Base-by-base conservation (phyloP, 768 basidiomycete genomes). In the Amyloporia xantha region DNA sequence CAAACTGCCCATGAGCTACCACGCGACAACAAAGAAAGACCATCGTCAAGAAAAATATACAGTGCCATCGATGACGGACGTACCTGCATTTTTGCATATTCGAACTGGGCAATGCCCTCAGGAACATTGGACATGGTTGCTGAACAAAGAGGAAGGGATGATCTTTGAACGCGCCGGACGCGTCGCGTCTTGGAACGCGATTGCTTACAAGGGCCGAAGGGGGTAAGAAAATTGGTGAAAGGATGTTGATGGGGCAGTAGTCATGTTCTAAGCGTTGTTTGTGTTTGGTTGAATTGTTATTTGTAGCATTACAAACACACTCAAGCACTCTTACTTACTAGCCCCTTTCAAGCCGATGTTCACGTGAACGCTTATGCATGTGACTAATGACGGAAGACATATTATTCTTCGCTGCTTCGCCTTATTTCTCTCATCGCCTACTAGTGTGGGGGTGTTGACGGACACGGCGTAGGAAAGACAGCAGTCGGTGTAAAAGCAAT, bases 1-100 rank as follows among this genome's bases (percentile, higher is more conserved):
- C 54, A 88, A 70, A 57, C 76, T 74, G 25, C 67, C 62, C 27
- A 75, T 72, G 63, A 86, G 74, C 84, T 86, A 47, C 26, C 43
- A 20, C 35, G 36, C 57, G 54, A 56, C 54, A 57, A 53, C 61
- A 27, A 48, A 47, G 54, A 5, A 19, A 19, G 20, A 39, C 6
- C 38, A 39, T n/a, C 17, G 30, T 33, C 30, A 15, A 7, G 30
- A 21, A 37, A 21, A n/a, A 44, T 19, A 15, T 12, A 38, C 35
- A 27, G 24, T 5, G 21, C 7, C 10, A 30, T 28, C 13, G 27
- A 37, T 40, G 41, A 49, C 60, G 35, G 25, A 36, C 44, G 57
- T 60, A 63, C 66, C 63, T 63, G 64, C 53, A 64, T 49, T 50
- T 58, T 65, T 41, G 54, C 52, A 43, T 54, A 58, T 37, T 67